A percentile compares a stretch with the other conserved stretches of the same genome.
phyloP scores from a whole-genome alignment of 441 rosid species.

The Dalechampia spathulata region DNA sequence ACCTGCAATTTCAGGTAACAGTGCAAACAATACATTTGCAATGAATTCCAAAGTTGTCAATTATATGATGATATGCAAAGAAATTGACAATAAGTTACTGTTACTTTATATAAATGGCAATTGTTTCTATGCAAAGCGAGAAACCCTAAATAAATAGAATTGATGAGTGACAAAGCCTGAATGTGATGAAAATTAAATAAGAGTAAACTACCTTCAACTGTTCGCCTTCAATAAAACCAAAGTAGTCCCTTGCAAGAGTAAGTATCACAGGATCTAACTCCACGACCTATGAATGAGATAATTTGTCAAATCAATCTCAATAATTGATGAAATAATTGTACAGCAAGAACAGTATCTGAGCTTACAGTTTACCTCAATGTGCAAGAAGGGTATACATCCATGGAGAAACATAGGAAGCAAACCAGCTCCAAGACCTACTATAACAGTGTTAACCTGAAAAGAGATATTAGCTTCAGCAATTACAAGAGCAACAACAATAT shows the following conservation, averaged over 20 bases:
- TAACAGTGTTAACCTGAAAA: constrained; percentile 64
- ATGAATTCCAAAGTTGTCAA: neutral
- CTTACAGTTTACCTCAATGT: constrained; percentile 53
- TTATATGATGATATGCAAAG: constrained; percentile 2
- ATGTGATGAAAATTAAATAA: neutral
- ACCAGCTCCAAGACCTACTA: constrained; percentile 96
- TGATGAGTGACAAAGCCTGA: neutral
- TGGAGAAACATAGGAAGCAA: constrained; percentile 93
- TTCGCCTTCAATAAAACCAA: constrained; percentile 53
- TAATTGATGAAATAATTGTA: constrained; percentile 7
- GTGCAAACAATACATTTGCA: neutral
- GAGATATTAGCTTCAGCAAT: constrained; percentile 8
- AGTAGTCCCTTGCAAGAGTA: constrained; percentile 58
- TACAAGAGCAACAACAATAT: neutral
- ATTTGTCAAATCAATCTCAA: constrained; percentile 17
- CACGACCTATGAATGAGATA: constrained; percentile 48
- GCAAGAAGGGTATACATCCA: constrained; percentile 48
- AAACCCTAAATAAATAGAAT: neutral
- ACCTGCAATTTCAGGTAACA: constrained; percentile 39
- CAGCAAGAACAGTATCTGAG: neutral
- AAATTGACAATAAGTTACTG: neutral
- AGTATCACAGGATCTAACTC: constrained; percentile 71
- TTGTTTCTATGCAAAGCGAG: neutral
- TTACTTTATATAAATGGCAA: neutral
- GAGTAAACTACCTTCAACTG: constrained; percentile 68